Evolutionary conservation across 2,329 filamentous ascomycete genomes (phyloP).

Genomic region (Fusarium bactridioides): DNA sequence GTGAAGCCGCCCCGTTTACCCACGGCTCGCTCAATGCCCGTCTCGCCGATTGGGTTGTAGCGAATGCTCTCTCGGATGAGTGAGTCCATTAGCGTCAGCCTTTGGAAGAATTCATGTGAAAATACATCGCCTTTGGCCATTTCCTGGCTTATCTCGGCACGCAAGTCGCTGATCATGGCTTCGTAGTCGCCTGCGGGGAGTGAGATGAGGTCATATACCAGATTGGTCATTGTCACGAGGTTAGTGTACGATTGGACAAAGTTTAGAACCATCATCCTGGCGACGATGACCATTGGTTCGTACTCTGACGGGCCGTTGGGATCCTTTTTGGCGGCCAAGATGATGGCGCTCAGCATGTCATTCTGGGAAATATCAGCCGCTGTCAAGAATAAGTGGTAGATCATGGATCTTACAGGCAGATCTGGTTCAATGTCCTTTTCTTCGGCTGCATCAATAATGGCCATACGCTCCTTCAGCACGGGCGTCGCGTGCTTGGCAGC

Average conservation of each 20-base stretch:
- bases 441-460: conserved; percentile 14
- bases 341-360: conserved; percentile 23
- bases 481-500: conserved; percentile 21
- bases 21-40: conserved; percentile 22
- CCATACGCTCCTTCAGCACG: conserved; percentile 13
- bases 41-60: conserved; percentile 28
- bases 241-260: conserved; percentile 26
- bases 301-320: conserved; percentile 8
- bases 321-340: conserved; percentile 17
- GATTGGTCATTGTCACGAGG: conserved; percentile 23
- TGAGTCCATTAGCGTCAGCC: conserved; percentile 17
- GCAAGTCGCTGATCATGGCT: conserved; percentile 7
- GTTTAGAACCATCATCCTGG: conserved; percentile 27
- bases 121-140: conserved; percentile 15
- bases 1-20: conserved; percentile 22
- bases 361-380: conserved; percentile 1
- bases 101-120: conserved; percentile 18
- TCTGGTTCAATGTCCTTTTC: conserved; percentile 7
- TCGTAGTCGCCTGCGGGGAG: conserved; percentile 11
- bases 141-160: conserved; percentile 7
- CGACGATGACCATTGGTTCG: conserved; percentile 18
- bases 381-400: background rate
- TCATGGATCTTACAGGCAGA: background rate
- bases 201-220: conserved; percentile 26
- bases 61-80: conserved; percentile 23